Base-by-base conservation (phyloP, 2,329 filamentous ascomycete genomes). In the Neurospora crassa region DNA sequence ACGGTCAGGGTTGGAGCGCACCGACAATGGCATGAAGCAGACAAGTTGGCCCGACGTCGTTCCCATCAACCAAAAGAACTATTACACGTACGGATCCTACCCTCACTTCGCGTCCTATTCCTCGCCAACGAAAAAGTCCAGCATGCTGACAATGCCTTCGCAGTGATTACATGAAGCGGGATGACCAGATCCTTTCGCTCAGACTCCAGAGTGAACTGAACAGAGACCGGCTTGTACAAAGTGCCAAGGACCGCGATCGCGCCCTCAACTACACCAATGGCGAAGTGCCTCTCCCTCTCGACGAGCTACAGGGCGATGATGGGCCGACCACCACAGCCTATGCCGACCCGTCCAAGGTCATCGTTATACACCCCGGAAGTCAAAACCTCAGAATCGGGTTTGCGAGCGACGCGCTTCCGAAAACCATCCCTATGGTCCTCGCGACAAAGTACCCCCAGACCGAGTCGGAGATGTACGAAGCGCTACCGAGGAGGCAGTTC, bases 11-110 rank as follows among this genome's bases (percentile, higher is more conserved):
- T 89, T 99, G 75, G 93, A 97, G 83, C 89, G 95, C 79, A 98
- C 96, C 73, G 96, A 99, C 85, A 99, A 99, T 88, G 94, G 95
- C 83, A 95, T 99, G 91, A 96, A 94, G 79, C 89, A 96, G 79
- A 92, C 94, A 68, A 96, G 88, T 80, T 99, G 96, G 95, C 95
- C 96, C 11, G 91, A 96, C 78, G 90, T 97, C 71, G 87, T 89
- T 63, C 93, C 96, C 77, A 99, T 99, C 82, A 99, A 99, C 80
- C 96, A 99, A 81, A 99, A 99, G 84, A 99, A 99, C 81, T 99
- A 99, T 82, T 97, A 97, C 81, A 97, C 94, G 93, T 96, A 86
- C 73, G 90, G 24, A 84, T 41, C 53, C 37, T 29, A 11, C 24
- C 16, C 34, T 29, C 4, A 18, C n/a, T n/a, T n/a, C n/a, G n/a